These are phyloP conservation scores for Termitomyces bulborhizus DNA, from an alignment of 768 basidiomycete genomes.

Conservation along the genomic window DNA sequence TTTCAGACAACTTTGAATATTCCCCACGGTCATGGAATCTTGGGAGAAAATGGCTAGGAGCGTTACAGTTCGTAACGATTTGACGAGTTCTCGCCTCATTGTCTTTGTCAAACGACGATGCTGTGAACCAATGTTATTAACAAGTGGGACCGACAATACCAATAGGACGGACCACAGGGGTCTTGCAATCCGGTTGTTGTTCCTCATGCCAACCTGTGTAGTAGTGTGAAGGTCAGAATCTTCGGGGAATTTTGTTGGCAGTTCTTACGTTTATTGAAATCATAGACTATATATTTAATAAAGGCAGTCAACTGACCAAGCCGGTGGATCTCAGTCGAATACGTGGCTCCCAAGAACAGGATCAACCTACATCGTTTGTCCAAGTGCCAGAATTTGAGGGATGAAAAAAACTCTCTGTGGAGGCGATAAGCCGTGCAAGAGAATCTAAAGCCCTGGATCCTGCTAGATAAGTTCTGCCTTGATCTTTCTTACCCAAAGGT, in stretches of 20 bases:
- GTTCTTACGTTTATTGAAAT: conserved; percentile 70
- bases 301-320: conserved; percentile 65
- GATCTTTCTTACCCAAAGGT: conserved; percentile 44
- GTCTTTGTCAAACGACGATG: conserved; percentile 68
- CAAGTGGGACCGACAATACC: neutral
- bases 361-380: conserved; percentile 59
- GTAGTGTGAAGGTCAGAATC: neutral
- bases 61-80: conserved; percentile 73
- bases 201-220: conserved; percentile 74
- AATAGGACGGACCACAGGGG: conserved; percentile 44
- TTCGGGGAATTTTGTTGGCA: neutral
- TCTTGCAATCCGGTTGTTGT: conserved; percentile 71
- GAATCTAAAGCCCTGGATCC: conserved; percentile 85
- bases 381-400: conserved; percentile 83
- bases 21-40: conserved; percentile 64
- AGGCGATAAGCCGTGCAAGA: conserved; percentile 77
- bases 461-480: conserved; percentile 57
- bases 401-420: conserved; percentile 88
- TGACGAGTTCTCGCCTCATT: conserved; percentile 83
- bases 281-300: conserved; percentile 76
- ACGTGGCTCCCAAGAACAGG: neutral
- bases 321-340: neutral
- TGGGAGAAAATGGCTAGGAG: conserved; percentile 90
- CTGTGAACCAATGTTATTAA: conserved; percentile 21
- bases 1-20: conserved; percentile 77